Conservation (phyloP, 2,329 filamentous ascomycete genomes). For the Cladosporium sp. region DNA sequence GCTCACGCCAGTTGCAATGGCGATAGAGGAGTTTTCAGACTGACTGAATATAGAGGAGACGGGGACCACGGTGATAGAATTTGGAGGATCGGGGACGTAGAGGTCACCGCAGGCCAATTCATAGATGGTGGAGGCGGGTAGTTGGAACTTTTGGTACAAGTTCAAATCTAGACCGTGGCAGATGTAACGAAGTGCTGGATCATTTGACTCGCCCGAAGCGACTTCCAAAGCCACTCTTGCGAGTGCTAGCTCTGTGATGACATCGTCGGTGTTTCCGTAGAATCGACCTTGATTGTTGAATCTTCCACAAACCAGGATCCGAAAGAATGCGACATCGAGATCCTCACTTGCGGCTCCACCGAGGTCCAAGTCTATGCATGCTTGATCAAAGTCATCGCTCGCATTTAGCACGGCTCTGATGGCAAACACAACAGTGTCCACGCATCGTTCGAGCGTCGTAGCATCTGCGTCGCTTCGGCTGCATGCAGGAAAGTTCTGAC, state of each 20-base stretch:
- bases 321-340: not conserved
- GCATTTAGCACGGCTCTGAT: slow-evolving; percentile 77
- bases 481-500: not conserved
- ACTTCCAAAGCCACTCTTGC: not conserved
- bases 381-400: slow-evolving; percentile 34
- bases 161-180: not conserved
- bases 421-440: slow-evolving; percentile 52
- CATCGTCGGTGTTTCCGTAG: not conserved
- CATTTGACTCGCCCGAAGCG: not conserved
- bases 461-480: not conserved
- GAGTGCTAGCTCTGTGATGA: not conserved
- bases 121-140: not conserved
- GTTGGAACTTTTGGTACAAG: not conserved
- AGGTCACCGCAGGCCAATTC: not conserved
- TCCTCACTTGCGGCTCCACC: not conserved
- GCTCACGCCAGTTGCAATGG: too few species aligned
- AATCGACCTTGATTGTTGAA: not conserved
- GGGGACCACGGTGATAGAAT: not conserved
- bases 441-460: not conserved
- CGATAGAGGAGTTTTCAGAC: not conserved
- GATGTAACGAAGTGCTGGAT: not conserved
- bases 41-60: not conserved
- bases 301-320: not conserved
- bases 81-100: not conserved
- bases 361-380: not conserved